Percentiles rank a stretch among this genome's conserved stretches.
phyloP scores from a whole-genome alignment of 1,284 basidiomycete genomes.

The Heterobasidion annosum region DNA sequence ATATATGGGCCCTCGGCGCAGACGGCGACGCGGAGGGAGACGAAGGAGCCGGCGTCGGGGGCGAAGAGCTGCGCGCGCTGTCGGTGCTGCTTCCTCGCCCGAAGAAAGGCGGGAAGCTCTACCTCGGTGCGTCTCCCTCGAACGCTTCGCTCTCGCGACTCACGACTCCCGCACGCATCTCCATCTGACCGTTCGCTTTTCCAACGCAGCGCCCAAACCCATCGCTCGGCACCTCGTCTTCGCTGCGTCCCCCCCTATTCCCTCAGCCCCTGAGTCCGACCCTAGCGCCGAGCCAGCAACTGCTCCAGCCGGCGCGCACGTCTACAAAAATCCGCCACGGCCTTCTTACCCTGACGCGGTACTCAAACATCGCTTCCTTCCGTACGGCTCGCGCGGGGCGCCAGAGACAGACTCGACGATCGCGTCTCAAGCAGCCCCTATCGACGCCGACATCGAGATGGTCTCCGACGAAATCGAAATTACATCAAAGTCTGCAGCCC shows the following conservation, averaged over 20 bases:
- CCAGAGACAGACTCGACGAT: slow-evolving; percentile 5
- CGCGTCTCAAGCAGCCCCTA: slow-evolving; percentile 16
- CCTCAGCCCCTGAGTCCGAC: slow-evolving; percentile 10
- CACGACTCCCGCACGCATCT: too few species aligned
- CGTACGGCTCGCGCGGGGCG: slow-evolving; percentile 33
- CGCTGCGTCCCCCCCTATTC: slow-evolving; percentile 33
- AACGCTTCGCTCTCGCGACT: too few species aligned
- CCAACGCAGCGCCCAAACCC: slow-evolving; percentile 41
- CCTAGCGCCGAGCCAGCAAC: slow-evolving; percentile 8
- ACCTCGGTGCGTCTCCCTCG: slow-evolving; percentile 33
- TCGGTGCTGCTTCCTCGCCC: slow-evolving; percentile 56
- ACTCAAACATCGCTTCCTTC: slow-evolving; percentile 55
- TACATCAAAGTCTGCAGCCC: slow-evolving; percentile 6
- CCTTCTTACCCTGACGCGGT: slow-evolving; percentile 47
- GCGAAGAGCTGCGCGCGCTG: slow-evolving; percentile 53
- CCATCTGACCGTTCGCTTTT: neutral
- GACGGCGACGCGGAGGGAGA: slow-evolving; percentile 12
- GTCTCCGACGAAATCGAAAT: neutral
- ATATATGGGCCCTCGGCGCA: slow-evolving; percentile 45
- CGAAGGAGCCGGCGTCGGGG: slow-evolving; percentile 24
- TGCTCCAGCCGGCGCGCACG: too few species aligned
- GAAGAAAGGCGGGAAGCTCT: slow-evolving; percentile 49
- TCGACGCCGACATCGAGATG: neutral
- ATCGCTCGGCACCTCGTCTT: slow-evolving; percentile 51
- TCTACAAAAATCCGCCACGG: slow-evolving; percentile 43